Evolutionary conservation across 768 basidiomycete species (phyloP), one percentile per base, ranked within the genome.

Genomic region (Suillus decipiens): DNA sequence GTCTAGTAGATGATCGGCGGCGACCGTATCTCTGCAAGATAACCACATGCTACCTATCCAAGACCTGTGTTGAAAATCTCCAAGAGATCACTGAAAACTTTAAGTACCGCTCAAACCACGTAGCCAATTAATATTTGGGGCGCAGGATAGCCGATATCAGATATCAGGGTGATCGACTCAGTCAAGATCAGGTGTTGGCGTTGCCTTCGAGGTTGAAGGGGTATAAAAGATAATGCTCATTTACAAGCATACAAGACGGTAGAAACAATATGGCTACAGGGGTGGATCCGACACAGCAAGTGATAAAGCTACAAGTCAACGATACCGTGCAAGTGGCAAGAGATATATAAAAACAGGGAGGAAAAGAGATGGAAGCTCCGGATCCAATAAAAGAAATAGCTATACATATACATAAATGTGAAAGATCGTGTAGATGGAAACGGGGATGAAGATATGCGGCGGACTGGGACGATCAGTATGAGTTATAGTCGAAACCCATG

Each of bases 401-500:
- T 60, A 62, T 61, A 62, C 39, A 42, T 42, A 62, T 58, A 60
- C 28, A 28, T 28, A 28, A 3, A 28, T 28, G 19, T 62, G 34
- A 60, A 41, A 41, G 55, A 42, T 42, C 36, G 22, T 58, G 51
- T 31, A 7, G 12, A 10, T 24, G 43, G 14, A n/a, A 3, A 31
- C 19, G 14, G n/a, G n/a, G 34, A 61, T 17, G 10, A 12, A 11
- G 17, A 28, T 39, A 31, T 39, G 39, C 39, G 11, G 6, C 11
- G 17, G 6, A 6, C 36, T 9, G 24, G 31, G 61, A 43, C 22
- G 31, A 41, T 28, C 56, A 60, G 37, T 60, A 60, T 9, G 34
- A 14, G 31, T 24, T 36, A 41, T 43, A 62, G 31, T 41, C 59
- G 12, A 62, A 61, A 57, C 60, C 61, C 39, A 62, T 43, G 41